Base-by-base conservation (phyloP, 2,329 filamentous ascomycete species). In the Xylariaceae sp. region DNA sequence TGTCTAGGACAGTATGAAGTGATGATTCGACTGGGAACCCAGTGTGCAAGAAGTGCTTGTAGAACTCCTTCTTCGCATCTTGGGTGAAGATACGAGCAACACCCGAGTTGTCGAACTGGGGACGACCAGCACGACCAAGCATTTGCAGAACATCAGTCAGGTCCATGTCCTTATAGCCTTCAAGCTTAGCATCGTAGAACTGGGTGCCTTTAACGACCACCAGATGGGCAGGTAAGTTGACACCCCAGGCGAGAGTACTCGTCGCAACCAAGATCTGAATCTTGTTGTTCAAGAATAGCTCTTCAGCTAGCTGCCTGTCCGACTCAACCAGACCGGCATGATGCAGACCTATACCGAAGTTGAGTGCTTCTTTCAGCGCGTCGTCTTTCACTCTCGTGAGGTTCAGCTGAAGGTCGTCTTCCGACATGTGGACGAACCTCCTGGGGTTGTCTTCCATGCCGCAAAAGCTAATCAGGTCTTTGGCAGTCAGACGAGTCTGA, bases 81-180 rank as follows among this genome's bases (percentile, higher is more conserved):
- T 99, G 92, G 0, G 94, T 99, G 71, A 99, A 96, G 71, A 99
- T 99, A 35, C 93, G 88, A 8, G 94, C 95, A 59, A 99, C 95
- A 65, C 95, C 94, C 0, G 92, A 96, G 56, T 88, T 89, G 74
- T 99, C 94, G 72, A 99, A 99, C 71, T 99, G 94, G 2, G 94
- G 94, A 63, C 94, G 89, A 13, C 94, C 94, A 10, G 94, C 94
- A 75, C 94, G 88, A 67, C 94, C 94, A 34, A 99, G 80, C 94
- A 99, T 99, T 75, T 99, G 94, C 62, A 99, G 78, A 37, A 99
- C 94, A 75, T 99, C 94, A 0, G 94, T 99, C 60, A 99, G 78
- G 72, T 99, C 94, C 95, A 99, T 99, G 73, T 99, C 95, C 71
- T 90, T 94, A 77, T 99, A 99, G 0, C 89, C 93, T 77, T 97